Base-by-base conservation (phyloP, 495 filamentous ascomycete species). In the Daldinia concentrica region DNA sequence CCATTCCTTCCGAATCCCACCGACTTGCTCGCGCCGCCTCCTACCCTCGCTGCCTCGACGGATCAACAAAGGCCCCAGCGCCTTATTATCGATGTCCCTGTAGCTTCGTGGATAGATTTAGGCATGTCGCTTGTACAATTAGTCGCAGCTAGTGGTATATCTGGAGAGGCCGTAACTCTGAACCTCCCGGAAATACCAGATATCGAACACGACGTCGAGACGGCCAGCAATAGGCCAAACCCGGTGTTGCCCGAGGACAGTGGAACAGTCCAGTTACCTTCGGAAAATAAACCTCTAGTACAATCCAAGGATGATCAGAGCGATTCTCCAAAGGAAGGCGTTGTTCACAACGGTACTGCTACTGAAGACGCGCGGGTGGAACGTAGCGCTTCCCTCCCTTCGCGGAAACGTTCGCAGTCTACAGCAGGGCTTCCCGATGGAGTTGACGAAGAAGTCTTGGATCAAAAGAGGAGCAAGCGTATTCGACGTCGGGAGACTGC, bases 391-490 rank as follows among this genome's bases (percentile, higher is more conserved):
- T 74, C 80, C 6, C 37, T 80, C 26, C 66, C 77, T 22, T 84
- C 82, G 1, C 82, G 88, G 50, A 91, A 91, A 76, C 84, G 89
- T n/a, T 91, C 89, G 0, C 86, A 88, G 27, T 90, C 90, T 30
- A 80, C 82, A 27, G 89, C 89, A 11, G 89, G 88, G 0, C 76
- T 91, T 22, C 80, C 81, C 0, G 88, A 89, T 14, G 79, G 76
- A 1, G 78, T 60, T 11, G 85, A 87, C 24, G 86, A 88, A 32
- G 85, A 87, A 48, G 79, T 91, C 66, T 87, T 85, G 8, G 87
- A 89, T 4, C 86, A 91, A 51, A 88, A 90, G 73, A 88, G 93
- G 73, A 96, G 93, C 80, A 94, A 95, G 74, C 86, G 94, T 54
- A 93, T 92, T 29, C 87, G 92, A 67, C 90, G 92, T 29, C 86